Percentiles rank a stretch among this genome's conserved stretches.
Conservation (phyloP, 257 asterid genomes). For the Misopates orontium region DNA sequence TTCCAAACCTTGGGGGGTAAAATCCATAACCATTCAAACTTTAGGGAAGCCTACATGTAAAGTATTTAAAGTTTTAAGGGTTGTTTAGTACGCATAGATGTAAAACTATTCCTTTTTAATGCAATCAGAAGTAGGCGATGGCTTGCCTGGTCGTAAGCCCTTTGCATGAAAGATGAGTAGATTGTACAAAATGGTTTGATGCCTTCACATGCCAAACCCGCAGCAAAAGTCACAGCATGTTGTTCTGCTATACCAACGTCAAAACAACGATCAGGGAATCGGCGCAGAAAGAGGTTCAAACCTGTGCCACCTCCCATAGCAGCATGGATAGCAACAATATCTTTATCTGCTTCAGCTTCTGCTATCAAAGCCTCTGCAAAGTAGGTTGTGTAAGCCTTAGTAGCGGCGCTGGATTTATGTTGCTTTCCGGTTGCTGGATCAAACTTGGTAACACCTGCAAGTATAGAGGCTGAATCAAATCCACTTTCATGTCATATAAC, state of each 20-base stretch:
- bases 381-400: constrained; percentile 88
- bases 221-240: constrained; percentile 97
- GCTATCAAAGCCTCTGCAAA: constrained; percentile 93
- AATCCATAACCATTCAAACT: no score
- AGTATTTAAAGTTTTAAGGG: no score
- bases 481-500: no score
- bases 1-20: no score
- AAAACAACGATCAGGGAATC: constrained; percentile 79
- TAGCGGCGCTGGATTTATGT: constrained; percentile 66
- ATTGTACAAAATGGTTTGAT: constrained; percentile 89
- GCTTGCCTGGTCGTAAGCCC: constrained; percentile 91
- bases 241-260: constrained; percentile 98
- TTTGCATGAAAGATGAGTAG: constrained; percentile 88
- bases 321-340: constrained; percentile 86
- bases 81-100: no score
- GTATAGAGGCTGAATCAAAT: constrained; percentile 4
- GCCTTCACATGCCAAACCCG: constrained; percentile 98
- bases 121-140: not conserved
- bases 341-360: constrained; percentile 89
- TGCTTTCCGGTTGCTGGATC: constrained; percentile 97
- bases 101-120: no score
- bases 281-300: constrained; percentile 80
- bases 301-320: constrained; percentile 99
- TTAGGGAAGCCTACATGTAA: no score
- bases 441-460: constrained; percentile 79